Percentiles rank a stretch among this genome's conserved stretches.
Conservation (phyloP, 495 filamentous ascomycete genomes). For the Xylaria sp. region DNA sequence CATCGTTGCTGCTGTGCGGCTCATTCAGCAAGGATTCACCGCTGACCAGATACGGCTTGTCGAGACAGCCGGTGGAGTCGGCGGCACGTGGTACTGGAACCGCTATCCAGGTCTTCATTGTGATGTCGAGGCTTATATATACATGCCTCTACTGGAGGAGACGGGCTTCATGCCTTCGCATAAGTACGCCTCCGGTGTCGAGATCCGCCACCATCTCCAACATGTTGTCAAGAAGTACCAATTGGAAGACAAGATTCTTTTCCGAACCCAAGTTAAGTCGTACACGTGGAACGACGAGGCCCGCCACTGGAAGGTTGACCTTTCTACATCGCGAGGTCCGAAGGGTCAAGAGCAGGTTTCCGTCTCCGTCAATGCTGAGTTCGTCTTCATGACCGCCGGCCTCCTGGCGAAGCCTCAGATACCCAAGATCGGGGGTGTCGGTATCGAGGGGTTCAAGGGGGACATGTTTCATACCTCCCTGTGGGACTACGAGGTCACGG, state of each 20-base stretch:
- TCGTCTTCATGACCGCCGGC: conserved; percentile 48
- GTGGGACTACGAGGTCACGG: conserved; percentile 62
- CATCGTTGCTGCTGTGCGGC: conserved; percentile 54
- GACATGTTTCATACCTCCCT: conserved; percentile 59
- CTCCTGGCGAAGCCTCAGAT: conserved; percentile 54
- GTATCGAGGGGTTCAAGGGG: conserved; percentile 54
- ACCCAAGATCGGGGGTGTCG: conserved; percentile 49
- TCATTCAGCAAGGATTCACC: conserved; percentile 56
- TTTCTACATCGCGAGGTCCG: conserved; percentile 46
- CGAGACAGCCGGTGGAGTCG: conserved; percentile 57
- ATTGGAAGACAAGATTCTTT: conserved; percentile 55
- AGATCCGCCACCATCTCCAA: conserved; percentile 56
- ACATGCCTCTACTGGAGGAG: conserved; percentile 67
- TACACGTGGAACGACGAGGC: conserved; percentile 53
- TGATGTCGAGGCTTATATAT: conserved; percentile 59
- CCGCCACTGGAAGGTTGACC: conserved; percentile 50
- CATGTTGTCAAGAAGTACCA: conserved; percentile 50
- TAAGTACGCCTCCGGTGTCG: conserved; percentile 52
- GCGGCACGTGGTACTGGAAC: conserved; percentile 66
- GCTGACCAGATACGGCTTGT: conserved; percentile 57
- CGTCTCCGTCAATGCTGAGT: conserved; percentile 43
- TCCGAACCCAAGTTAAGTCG: conserved; percentile 47
- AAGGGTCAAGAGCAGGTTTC: conserved; percentile 38
- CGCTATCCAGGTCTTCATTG: conserved; percentile 60
- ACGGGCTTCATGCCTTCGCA: conserved; percentile 61